Percentiles rank a stretch among this genome's conserved stretches.
phyloP scores from a whole-genome alignment of 495 filamentous ascomycete species.

The Podospora appendiculata region DNA sequence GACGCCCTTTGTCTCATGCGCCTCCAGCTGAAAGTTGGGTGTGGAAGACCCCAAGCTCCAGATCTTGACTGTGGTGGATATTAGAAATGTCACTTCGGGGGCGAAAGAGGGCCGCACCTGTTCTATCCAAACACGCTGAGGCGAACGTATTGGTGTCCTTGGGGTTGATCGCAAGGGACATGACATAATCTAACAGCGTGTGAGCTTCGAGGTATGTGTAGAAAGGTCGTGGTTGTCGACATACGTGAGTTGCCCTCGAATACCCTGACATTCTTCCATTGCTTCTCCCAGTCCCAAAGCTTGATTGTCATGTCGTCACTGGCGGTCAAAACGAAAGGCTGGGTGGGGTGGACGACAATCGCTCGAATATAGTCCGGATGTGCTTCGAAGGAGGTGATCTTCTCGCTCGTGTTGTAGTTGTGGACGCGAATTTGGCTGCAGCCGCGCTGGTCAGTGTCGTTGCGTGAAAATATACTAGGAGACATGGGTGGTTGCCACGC shows the following conservation, averaged over 20 bases:
- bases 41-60: slow-evolving; percentile 89
- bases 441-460: background rate
- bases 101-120: slow-evolving; percentile 51
- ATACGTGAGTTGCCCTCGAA: slow-evolving; percentile 90
- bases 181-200: slow-evolving; percentile 48
- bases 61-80: slow-evolving; percentile 65
- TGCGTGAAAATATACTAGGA: background rate
- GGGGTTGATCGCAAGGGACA: slow-evolving; percentile 99
- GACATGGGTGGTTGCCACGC: background rate
- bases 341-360: slow-evolving; percentile 93
- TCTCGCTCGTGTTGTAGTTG: slow-evolving; percentile 99
- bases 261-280: slow-evolving; percentile 96
- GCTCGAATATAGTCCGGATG: slow-evolving; percentile 98
- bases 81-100: background rate
- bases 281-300: slow-evolving; percentile 98
- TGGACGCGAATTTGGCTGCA: slow-evolving; percentile 41
- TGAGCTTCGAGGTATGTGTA: slow-evolving; percentile 3
- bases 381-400: slow-evolving; percentile 96
- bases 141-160: slow-evolving; percentile 98
- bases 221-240: background rate
- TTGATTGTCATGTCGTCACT: slow-evolving; percentile 99
- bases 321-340: slow-evolving; percentile 92
- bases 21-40: slow-evolving; percentile 92
- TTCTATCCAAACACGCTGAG: slow-evolving; percentile 90
- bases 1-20: slow-evolving; percentile 95